Evolutionary conservation across 176 grass and related monocot species (phyloP).

Genomic region (Raddia distichophylla): DNA sequence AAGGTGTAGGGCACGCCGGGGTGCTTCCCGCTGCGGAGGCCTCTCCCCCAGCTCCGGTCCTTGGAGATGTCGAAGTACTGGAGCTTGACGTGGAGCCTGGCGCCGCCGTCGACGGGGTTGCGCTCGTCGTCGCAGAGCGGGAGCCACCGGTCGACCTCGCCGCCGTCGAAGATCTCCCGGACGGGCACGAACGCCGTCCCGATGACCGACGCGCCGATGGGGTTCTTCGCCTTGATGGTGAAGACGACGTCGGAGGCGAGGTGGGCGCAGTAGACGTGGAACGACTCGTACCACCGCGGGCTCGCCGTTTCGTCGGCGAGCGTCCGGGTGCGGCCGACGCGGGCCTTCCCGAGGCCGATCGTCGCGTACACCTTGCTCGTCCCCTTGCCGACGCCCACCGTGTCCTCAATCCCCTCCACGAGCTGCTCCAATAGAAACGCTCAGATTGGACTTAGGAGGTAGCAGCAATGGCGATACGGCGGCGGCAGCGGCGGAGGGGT

Average conservation of each 20-base stretch:
- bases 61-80: constrained; percentile 61
- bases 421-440: constrained; percentile 24
- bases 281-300: constrained; percentile 63
- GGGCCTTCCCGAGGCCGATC: constrained; percentile 55
- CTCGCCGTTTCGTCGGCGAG: constrained; percentile 45
- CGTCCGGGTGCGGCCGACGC: constrained; percentile 60
- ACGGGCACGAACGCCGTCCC: constrained; percentile 58
- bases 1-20: constrained; percentile 74
- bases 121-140: constrained; percentile 40
- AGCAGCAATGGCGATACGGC: too few relatives aligned
- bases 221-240: constrained; percentile 51
- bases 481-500: too few relatives aligned
- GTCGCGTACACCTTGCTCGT: constrained; percentile 56
- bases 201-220: constrained; percentile 52
- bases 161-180: constrained; percentile 42
- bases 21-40: constrained; percentile 50
- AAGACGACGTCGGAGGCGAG: constrained; percentile 63
- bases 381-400: constrained; percentile 65
- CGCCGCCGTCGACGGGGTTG: constrained; percentile 35
- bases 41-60: constrained; percentile 51
- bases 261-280: constrained; percentile 82
- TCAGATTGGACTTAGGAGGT: too few relatives aligned
- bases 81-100: constrained; percentile 59
- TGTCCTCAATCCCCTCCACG: constrained; percentile 65
- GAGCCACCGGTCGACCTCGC: constrained; percentile 51